A percentile compares a stretch with the other conserved stretches of the same genome.
phyloP scores from a whole-genome alignment of 1,139 yeast species.

The Candida dubliniensis region DNA sequence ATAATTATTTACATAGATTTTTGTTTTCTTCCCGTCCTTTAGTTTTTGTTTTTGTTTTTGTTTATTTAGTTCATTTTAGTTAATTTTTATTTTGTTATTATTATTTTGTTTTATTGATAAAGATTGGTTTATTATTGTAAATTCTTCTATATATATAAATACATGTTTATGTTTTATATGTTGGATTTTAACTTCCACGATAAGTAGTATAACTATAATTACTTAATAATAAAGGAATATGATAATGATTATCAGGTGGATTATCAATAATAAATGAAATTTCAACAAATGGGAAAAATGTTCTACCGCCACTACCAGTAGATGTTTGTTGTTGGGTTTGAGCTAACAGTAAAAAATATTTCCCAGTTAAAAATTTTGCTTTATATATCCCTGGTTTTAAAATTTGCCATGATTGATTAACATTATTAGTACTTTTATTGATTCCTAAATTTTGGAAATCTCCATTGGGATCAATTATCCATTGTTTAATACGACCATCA shows the following conservation, averaged over 20 bases:
- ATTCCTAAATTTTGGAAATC: constrained; percentile 33
- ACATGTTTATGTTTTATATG: too few relatives aligned
- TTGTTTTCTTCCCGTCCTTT: constrained; percentile 2
- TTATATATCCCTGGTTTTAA: constrained; percentile 65
- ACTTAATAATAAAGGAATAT: constrained; percentile 78
- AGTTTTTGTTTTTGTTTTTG: not conserved
- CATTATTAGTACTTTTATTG: not conserved
- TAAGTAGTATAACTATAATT: constrained; percentile 87
- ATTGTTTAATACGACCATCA: constrained; percentile 75
- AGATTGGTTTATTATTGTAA: too few relatives aligned
- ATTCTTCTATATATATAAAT: not conserved
- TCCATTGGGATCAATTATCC: constrained; percentile 54
- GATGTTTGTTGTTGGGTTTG: constrained; percentile 8
- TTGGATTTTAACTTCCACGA: constrained; percentile 76
- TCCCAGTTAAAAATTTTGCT: constrained; percentile 72
- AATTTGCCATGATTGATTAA: constrained; percentile 33
- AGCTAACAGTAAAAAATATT: constrained; percentile 48
- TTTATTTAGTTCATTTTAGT: not conserved
- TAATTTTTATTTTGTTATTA: not conserved
- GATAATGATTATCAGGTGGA: constrained; percentile 79
- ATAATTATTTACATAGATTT: constrained; percentile 9
- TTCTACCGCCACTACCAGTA: constrained; percentile 18
- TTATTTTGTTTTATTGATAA: too few relatives aligned
- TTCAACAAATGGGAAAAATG: constrained; percentile 85
- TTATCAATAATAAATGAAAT: constrained; percentile 63